Evolutionary conservation across 2,329 filamentous ascomycete genomes (phyloP).

Genomic region (Trichophyton benhamiae): DNA sequence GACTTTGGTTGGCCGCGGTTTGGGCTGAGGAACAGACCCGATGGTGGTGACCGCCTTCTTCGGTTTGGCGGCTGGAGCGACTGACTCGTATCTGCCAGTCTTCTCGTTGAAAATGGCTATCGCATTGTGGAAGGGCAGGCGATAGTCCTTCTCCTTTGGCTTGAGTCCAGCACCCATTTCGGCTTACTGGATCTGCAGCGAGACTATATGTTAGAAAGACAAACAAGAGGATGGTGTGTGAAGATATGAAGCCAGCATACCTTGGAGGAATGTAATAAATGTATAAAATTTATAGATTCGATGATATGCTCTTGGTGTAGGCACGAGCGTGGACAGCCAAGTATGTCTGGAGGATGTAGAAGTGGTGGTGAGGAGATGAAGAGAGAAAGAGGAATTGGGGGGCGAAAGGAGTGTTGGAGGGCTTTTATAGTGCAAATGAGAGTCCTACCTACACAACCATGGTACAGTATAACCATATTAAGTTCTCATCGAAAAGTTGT

Average conservation of each 20-base stretch:
- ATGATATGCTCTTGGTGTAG: background rate
- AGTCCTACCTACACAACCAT: background rate
- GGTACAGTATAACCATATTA: background rate
- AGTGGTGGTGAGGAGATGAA: background rate
- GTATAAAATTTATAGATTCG: background rate
- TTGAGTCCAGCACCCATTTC: background rate
- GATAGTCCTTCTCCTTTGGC: background rate
- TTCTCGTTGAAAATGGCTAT: background rate
- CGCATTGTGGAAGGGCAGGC: slow-evolving; percentile 1
- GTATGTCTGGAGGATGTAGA: background rate
- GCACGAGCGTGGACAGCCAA: background rate
- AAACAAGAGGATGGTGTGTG: background rate
- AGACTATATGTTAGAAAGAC: background rate
- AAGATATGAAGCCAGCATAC: background rate
- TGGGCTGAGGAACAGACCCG: background rate
- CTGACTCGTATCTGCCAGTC: background rate
- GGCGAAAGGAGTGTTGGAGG: background rate
- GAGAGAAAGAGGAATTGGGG: background rate
- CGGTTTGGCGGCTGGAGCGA: background rate
- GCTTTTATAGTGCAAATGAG: background rate
- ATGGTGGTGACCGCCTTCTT: background rate
- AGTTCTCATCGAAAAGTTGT: no score
- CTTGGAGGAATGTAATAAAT: background rate
- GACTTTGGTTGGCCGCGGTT: background rate
- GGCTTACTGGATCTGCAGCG: background rate